phyloP scores from a whole-genome alignment of 139 green algal genomes.

The Chlamydomonas incerta region DNA sequence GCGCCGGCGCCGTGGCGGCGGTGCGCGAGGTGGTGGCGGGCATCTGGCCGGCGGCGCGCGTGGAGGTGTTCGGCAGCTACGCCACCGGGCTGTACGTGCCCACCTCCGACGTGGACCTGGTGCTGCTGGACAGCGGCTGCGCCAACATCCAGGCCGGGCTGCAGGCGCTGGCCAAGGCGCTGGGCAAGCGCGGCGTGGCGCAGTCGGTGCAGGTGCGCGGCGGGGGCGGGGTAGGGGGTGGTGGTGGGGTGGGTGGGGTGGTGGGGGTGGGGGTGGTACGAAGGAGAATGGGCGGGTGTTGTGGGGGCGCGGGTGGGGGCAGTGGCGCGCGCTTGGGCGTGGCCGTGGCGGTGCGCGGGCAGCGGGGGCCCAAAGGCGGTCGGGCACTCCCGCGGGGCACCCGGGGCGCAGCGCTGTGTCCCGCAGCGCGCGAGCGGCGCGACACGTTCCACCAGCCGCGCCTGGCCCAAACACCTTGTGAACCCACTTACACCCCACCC shows the following conservation, averaged over 20 bases:
- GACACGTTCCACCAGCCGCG: too few relatives aligned
- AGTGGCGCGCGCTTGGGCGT: too few relatives aligned
- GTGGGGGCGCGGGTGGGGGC: too few relatives aligned
- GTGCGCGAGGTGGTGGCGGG: constrained; percentile 65
- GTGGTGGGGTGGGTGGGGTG: too few relatives aligned
- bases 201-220: constrained; percentile 70
- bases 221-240: neutral
- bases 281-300: neutral
- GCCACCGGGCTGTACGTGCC: constrained; percentile 93
- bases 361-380: too few relatives aligned
- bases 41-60: constrained; percentile 75
- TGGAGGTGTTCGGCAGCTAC: constrained; percentile 85
- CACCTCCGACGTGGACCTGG: constrained; percentile 93
- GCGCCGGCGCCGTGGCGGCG: constrained; percentile 43
- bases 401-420: too few relatives aligned
- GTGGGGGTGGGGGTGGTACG: too few relatives aligned
- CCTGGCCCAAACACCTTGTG: too few relatives aligned
- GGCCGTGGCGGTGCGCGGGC: too few relatives aligned
- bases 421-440: too few relatives aligned
- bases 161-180: constrained; percentile 76
- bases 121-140: constrained; percentile 73
- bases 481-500: too few relatives aligned
- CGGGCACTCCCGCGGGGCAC: too few relatives aligned
- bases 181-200: constrained; percentile 70
- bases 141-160: constrained; percentile 71